Evolutionary conservation across 2,329 filamentous ascomycete species (phyloP).

Genomic region (Lecanicillium sp.): DNA sequence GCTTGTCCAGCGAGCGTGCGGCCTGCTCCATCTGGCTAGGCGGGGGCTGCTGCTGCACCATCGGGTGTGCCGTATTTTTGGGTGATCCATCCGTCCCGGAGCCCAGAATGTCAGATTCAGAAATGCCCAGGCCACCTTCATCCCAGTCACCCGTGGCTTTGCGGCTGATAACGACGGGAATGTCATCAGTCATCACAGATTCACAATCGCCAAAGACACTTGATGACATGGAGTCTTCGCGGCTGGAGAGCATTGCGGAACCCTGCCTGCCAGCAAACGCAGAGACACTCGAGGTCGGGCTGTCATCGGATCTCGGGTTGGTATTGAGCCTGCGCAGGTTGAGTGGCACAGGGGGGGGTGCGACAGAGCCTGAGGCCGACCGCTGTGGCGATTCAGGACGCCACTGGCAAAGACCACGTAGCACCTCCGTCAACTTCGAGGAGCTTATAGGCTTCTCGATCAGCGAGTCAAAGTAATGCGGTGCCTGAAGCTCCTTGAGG

Average conservation of each 20-base stretch:
- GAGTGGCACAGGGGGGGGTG: conserved; percentile 53
- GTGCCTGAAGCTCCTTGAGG: conserved; percentile 91
- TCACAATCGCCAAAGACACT: conserved; percentile 85
- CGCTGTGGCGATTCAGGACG: conserved; percentile 60
- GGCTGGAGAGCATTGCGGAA: conserved; percentile 73
- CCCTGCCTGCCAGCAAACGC: conserved; percentile 62
- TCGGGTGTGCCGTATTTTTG: conserved; percentile 46
- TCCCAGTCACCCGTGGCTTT: conserved; percentile 74
- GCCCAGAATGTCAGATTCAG: conserved; percentile 48
- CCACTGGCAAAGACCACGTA: conserved; percentile 89
- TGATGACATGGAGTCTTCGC: conserved; percentile 83
- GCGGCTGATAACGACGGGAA: conserved; percentile 68
- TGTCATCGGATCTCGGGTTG: conserved; percentile 63
- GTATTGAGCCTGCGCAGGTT: conserved; percentile 60
- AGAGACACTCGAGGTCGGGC: conserved; percentile 74
- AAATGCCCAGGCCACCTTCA: conserved; percentile 72
- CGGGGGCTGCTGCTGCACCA: conserved; percentile 57
- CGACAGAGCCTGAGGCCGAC: conserved; percentile 38
- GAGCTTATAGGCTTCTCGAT: conserved; percentile 96
- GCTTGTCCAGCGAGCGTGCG: conserved; percentile 63
- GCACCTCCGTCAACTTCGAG: conserved; percentile 81
- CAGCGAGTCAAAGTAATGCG: conserved; percentile 90
- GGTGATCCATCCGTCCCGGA: conserved; percentile 27
- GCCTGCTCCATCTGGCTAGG: conserved; percentile 53
- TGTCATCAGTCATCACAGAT: conserved; percentile 69